phyloP scores from a whole-genome alignment of 805 yeast genomes.

The Babjeviella inositovora region DNA sequence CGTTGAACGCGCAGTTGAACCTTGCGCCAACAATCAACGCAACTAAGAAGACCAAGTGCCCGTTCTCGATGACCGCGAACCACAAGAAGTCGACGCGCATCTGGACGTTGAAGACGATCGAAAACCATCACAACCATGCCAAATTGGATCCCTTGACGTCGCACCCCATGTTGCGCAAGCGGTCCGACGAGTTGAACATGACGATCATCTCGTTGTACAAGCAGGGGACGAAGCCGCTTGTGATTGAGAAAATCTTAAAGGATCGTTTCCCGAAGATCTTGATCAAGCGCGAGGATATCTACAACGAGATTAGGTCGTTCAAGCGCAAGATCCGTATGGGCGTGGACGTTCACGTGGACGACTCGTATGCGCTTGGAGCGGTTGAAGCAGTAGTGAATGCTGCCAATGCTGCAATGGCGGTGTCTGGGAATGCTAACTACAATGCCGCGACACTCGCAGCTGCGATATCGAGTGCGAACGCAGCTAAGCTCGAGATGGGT shows the following conservation, averaged over 20 bases:
- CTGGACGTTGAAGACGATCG: conserved; percentile 36
- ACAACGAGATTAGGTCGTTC: conserved; percentile 39
- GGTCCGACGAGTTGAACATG: conserved; percentile 33
- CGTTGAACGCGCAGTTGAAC: too few species aligned
- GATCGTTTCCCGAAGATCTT: conserved; percentile 35
- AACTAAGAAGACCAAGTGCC: conserved; percentile 37
- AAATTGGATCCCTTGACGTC: conserved; percentile 36
- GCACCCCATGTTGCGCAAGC: conserved; percentile 40
- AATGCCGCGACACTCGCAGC: too few species aligned
- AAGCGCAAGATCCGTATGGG: conserved; percentile 27
- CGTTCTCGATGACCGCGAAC: conserved; percentile 42
- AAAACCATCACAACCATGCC: conserved; percentile 43
- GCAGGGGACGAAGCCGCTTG: conserved; percentile 38
- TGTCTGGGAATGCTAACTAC: too few species aligned
- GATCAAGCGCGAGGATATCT: conserved; percentile 40
- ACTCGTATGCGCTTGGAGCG: too few species aligned
- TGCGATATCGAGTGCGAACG: too few species aligned
- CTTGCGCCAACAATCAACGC: too few species aligned
- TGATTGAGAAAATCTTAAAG: conserved; percentile 31
- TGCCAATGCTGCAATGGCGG: too few species aligned
- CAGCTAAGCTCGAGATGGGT: too few species aligned
- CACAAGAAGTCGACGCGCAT: conserved; percentile 28
- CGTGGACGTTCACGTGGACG: too few species aligned
- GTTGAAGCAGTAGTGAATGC: too few species aligned
- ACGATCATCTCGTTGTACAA: conserved; percentile 34